These are phyloP conservation scores for Gnetum montanum DNA, from an alignment of 75 land plant genomes.

Conservation along the genomic window DNA sequence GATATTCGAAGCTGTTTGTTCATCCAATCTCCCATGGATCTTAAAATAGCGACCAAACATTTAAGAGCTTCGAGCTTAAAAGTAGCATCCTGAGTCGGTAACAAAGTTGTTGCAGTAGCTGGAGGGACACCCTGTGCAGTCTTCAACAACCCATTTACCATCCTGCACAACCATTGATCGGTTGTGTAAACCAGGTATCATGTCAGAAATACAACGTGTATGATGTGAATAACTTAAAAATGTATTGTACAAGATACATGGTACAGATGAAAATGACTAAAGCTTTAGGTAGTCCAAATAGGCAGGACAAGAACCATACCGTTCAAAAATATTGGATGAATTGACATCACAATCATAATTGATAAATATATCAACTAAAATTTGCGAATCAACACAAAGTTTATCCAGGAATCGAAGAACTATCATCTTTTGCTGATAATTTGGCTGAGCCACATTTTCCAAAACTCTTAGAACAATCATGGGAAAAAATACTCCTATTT, in stretches of 20 bases:
- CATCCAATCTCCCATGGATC: constrained; percentile 98
- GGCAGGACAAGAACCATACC: constrained; percentile 41
- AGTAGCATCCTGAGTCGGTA: constrained; percentile 79
- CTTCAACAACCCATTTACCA: constrained; percentile 96
- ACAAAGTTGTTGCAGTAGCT: constrained; percentile 57
- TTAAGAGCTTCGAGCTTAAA: constrained; percentile 95
- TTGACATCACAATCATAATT: constrained; percentile 99
- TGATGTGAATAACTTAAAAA: neutral
- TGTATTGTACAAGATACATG: neutral
- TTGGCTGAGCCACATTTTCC: constrained; percentile 97
- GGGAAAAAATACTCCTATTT: constrained; percentile 98
- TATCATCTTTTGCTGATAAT: constrained; percentile 95
- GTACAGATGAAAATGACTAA: too few relatives aligned
- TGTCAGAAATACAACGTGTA: constrained; percentile 1
- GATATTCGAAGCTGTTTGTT: constrained; percentile 87
- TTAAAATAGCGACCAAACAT: constrained; percentile 82
- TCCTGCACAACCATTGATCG: constrained; percentile 30
- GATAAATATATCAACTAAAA: constrained; percentile 90
- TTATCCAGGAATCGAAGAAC: constrained; percentile 96
- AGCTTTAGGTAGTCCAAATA: too few relatives aligned
- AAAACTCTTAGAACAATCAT: constrained; percentile 97
- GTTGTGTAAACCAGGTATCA: too few relatives aligned
- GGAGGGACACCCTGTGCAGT: constrained; percentile 98
- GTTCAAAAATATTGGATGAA: constrained; percentile 98
- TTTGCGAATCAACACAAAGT: constrained; percentile 91